phyloP scores from a whole-genome alignment of 1,284 basidiomycete species.

The Veloboletus limbatus region DNA sequence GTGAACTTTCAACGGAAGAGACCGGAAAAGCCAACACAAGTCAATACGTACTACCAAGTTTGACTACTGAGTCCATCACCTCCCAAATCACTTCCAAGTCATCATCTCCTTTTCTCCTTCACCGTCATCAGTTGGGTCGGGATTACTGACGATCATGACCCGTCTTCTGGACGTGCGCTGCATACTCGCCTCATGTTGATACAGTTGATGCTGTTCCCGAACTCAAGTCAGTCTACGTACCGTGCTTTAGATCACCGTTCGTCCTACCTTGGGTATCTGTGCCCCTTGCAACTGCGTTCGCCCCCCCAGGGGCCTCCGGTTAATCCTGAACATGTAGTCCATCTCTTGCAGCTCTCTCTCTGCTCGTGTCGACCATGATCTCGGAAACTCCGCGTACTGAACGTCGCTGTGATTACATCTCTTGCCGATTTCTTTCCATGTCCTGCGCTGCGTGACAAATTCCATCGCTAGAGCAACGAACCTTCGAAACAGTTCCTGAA shows the following conservation, averaged over 20 bases:
- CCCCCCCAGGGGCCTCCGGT: conserved; percentile 9
- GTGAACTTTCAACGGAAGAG: conserved; percentile 32
- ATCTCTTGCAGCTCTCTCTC: conserved; percentile 28
- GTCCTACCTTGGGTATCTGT: conserved; percentile 21
- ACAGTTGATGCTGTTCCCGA: conserved; percentile 14
- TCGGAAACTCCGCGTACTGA: conserved; percentile 24
- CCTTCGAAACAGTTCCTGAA: conserved; percentile 24
- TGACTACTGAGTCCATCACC: too few relatives aligned
- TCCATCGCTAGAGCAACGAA: conserved; percentile 26
- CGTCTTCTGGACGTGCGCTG: conserved; percentile 24
- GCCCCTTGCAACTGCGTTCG: conserved; percentile 8
- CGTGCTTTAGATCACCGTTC: neutral
- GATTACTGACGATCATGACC: conserved; percentile 31
- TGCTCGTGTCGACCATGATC: conserved; percentile 27
- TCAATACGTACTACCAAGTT: too few relatives aligned
- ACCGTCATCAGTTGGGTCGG: conserved; percentile 28
- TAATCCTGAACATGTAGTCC: conserved; percentile 22
- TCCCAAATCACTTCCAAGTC: too few relatives aligned
- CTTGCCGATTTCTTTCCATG: conserved; percentile 19
- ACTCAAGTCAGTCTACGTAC: conserved; percentile 9
- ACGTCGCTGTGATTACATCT: conserved; percentile 9
- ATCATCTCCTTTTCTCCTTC: conserved; percentile 25
- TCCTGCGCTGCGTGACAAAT: conserved; percentile 20
- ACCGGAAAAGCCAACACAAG: conserved; percentile 24
- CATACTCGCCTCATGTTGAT: conserved; percentile 13